Evolutionary conservation across 768 basidiomycete species (phyloP).

Genomic region (Sistotremastrum niveocremeum): DNA sequence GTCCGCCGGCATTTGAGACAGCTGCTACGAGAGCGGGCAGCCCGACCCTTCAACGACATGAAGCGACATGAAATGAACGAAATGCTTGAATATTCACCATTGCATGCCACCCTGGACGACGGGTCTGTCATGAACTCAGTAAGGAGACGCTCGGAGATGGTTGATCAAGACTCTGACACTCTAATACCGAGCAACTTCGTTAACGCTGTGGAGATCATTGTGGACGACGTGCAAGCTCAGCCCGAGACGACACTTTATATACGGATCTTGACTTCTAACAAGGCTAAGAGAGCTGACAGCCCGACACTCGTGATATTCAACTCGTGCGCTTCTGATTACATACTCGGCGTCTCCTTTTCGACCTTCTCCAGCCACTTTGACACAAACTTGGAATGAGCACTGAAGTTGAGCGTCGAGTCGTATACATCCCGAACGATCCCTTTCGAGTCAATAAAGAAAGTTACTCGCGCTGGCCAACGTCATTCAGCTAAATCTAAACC

Average conservation of each 20-base stretch:
- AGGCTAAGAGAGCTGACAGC: too few relatives aligned
- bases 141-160: not conserved
- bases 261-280: too few relatives aligned
- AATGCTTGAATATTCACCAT: slow-evolving; percentile 36
- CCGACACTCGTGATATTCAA: too few relatives aligned
- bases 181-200: slow-evolving; percentile 54
- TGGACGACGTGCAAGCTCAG: not conserved
- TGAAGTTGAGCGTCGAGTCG: slow-evolving; percentile 47
- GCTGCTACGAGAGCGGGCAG: slow-evolving; percentile 61
- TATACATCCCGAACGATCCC: slow-evolving; percentile 53
- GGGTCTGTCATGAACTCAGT: slow-evolving; percentile 32
- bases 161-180: slow-evolving; percentile 31
- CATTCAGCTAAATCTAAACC: not conserved
- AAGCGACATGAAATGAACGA: not conserved
- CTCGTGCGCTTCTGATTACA: too few relatives aligned
- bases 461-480: slow-evolving; percentile 34
- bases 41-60: slow-evolving; percentile 49
- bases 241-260: too few relatives aligned
- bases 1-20: slow-evolving; percentile 71
- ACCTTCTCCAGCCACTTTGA: slow-evolving; percentile 49
- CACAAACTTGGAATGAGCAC: slow-evolving; percentile 59
- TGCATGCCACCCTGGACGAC: slow-evolving; percentile 87
- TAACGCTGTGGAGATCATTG: slow-evolving; percentile 39
- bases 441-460: slow-evolving; percentile 62
- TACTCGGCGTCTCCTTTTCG: slow-evolving; percentile 22